Percentiles rank a stretch among this genome's conserved stretches.
Conservation (phyloP, 805 yeast species). For the Metschnikowia corniflorae region DNA sequence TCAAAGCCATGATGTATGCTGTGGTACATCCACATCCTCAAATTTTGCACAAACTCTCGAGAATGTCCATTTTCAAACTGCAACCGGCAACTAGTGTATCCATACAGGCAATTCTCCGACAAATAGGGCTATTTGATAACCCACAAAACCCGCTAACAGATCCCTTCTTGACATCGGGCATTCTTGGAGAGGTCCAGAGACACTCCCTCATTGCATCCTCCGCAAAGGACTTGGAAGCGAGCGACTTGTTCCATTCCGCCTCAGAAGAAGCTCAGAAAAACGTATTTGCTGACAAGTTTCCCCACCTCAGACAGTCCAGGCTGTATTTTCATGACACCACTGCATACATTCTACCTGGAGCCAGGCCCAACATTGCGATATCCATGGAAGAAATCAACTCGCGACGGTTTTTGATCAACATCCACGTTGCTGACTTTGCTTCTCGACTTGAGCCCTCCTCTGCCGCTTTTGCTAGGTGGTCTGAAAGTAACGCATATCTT, state of each 20-base stretch:
- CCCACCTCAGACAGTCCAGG: slow-evolving; percentile 26
- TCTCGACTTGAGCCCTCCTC: slow-evolving; percentile 30
- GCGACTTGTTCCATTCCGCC: slow-evolving; percentile 4
- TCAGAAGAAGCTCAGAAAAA: slow-evolving; percentile 1
- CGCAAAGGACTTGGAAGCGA: slow-evolving; percentile 17
- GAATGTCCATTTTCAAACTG: slow-evolving; percentile 4
- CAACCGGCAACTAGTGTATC: slow-evolving; percentile 9
- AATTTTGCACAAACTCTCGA: slow-evolving; percentile 11
- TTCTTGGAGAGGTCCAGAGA: slow-evolving; percentile 20
- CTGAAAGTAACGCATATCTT: slow-evolving; percentile 7
- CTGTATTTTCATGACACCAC: slow-evolving; percentile 26
- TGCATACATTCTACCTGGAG: slow-evolving; percentile 31
- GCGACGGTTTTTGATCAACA: slow-evolving; percentile 31
- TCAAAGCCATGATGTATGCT: slow-evolving; percentile 29
- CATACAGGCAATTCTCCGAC: slow-evolving; percentile 15
- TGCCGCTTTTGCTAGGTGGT: slow-evolving; percentile 11
- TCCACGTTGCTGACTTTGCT: slow-evolving; percentile 43
- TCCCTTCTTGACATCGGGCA: slow-evolving; percentile 25
- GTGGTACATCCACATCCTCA: slow-evolving; percentile 33
- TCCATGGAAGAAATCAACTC: slow-evolving; percentile 37
- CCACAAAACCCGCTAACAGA: slow-evolving; percentile 24
- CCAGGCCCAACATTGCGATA: slow-evolving; percentile 20
- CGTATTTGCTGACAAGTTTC: slow-evolving; percentile 25
- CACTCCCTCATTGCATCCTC: slow-evolving; percentile 19
- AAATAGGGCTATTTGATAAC: slow-evolving; percentile 24